phyloP scores from a whole-genome alignment of 768 basidiomycete genomes.

The Boletellus ananas region DNA sequence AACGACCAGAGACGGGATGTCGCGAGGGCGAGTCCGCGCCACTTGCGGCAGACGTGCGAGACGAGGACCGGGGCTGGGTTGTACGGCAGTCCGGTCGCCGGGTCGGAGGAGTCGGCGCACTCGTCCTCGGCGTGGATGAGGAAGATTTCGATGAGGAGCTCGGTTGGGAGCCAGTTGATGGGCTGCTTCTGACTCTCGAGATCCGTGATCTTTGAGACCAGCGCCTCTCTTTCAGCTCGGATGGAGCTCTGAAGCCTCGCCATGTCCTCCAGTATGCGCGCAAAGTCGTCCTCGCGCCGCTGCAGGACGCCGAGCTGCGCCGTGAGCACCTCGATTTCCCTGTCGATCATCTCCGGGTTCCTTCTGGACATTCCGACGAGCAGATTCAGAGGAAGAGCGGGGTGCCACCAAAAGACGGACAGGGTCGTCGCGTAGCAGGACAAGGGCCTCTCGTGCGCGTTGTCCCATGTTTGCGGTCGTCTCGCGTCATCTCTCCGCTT shows the following conservation, averaged over 20 bases:
- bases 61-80: slow-evolving; percentile 37
- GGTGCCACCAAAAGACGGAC: neutral
- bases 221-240: slow-evolving; percentile 29
- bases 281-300: slow-evolving; percentile 38
- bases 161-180: slow-evolving; percentile 49
- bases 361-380: slow-evolving; percentile 18
- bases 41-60: slow-evolving; percentile 48
- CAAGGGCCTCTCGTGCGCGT: neutral
- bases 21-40: slow-evolving; percentile 44
- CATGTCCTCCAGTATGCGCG: slow-evolving; percentile 40
- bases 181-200: slow-evolving; percentile 43
- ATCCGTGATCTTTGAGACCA: slow-evolving; percentile 29
- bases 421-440: neutral
- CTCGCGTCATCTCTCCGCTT: neutral
- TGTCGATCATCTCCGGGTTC: slow-evolving; percentile 28
- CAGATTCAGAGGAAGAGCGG: neutral
- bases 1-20: slow-evolving; percentile 46
- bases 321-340: slow-evolving; percentile 36
- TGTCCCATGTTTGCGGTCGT: neutral
- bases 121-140: slow-evolving; percentile 27
- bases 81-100: slow-evolving; percentile 21
- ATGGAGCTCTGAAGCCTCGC: slow-evolving; percentile 35
- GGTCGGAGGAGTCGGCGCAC: slow-evolving; percentile 22
- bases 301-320: slow-evolving; percentile 37
- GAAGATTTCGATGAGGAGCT: slow-evolving; percentile 46